phyloP scores from a whole-genome alignment of 2,329 filamentous ascomycete species.

The Hypoxylon sp. region DNA sequence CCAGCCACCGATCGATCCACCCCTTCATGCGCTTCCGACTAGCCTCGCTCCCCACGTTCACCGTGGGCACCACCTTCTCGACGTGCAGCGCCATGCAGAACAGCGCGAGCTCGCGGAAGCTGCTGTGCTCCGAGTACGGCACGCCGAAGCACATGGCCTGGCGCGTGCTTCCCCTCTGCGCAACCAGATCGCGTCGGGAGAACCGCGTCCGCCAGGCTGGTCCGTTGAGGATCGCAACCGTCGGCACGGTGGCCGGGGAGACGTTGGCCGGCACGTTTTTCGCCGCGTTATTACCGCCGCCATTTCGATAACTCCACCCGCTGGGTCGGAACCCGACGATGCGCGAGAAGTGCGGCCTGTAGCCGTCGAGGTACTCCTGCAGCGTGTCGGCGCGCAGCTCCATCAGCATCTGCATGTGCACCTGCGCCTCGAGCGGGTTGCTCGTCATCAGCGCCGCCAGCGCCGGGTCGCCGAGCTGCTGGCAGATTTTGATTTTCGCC shows the following conservation, averaged over 20 bases:
- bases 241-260: conserved; percentile 59
- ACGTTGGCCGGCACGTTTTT: conserved; percentile 64
- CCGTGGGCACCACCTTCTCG: conserved; percentile 90
- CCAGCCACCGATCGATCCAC: conserved; percentile 71
- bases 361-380: conserved; percentile 83
- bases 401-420: conserved; percentile 97
- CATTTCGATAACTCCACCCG: conserved; percentile 91
- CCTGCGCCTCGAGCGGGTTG: conserved; percentile 84
- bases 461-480: conserved; percentile 85
- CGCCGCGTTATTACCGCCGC: conserved; percentile 65
- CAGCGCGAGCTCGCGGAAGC: conserved; percentile 91
- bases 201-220: conserved; percentile 81
- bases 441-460: conserved; percentile 79
- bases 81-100: conserved; percentile 90
- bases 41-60: conserved; percentile 75
- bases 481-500: conserved; percentile 83
- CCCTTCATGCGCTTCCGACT: conserved; percentile 67
- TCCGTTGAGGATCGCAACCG: conserved; percentile 61
- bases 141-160: conserved; percentile 91
- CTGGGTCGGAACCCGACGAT: conserved; percentile 92
- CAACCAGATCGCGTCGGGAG: conserved; percentile 73
- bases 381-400: conserved; percentile 93
- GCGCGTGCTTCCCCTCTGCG: conserved; percentile 83
- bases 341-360: conserved; percentile 82
- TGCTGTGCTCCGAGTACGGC: conserved; percentile 95